Conservation (phyloP, 129 eudicot genomes). For the Tagetes erecta region DNA sequence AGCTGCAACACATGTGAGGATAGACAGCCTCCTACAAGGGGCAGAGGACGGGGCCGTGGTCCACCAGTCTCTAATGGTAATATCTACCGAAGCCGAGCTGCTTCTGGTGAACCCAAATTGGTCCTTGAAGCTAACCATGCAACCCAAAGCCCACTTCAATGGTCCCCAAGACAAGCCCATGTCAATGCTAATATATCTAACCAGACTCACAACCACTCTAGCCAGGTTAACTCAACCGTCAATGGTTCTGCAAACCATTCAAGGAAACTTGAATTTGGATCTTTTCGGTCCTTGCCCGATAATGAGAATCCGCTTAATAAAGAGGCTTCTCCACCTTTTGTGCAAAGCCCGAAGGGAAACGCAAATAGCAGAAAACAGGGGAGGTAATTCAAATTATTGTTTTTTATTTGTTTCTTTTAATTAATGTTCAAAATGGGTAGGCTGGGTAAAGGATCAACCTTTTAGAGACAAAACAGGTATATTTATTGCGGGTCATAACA, state of each 20-base stretch:
- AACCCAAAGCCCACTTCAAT: slow-evolving; percentile 18
- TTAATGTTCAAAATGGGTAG: slow-evolving; percentile 3
- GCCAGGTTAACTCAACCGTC: slow-evolving; percentile 21
- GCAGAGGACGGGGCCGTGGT: slow-evolving; percentile 48
- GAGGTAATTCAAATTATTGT: slow-evolving; percentile 36
- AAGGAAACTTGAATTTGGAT: slow-evolving; percentile 60
- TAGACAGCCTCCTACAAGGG: slow-evolving; percentile 26
- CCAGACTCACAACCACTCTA: slow-evolving; percentile 26
- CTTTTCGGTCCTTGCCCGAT: slow-evolving; percentile 45
- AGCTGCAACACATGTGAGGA: slow-evolving; percentile 25
- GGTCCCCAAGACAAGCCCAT: slow-evolving; percentile 35
- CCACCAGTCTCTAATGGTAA: slow-evolving; percentile 21
- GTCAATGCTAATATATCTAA: slow-evolving; percentile 23
- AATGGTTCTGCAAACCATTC: slow-evolving; percentile 22
- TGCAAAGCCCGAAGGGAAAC: slow-evolving; percentile 22
- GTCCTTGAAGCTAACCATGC: slow-evolving; percentile 29
- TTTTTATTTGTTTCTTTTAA: not conserved
- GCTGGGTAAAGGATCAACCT: not conserved
- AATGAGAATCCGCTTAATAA: slow-evolving; percentile 27
- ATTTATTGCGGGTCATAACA: not conserved
- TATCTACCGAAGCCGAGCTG: slow-evolving; percentile 16
- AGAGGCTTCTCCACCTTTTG: slow-evolving; percentile 13
- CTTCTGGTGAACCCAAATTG: slow-evolving; percentile 28
- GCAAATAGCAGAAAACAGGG: slow-evolving; percentile 23
- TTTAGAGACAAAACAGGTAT: not conserved